A percentile compares a stretch with the other conserved stretches of the same genome.
phyloP scores from a whole-genome alignment of 2,329 filamentous ascomycete genomes.

The Fusarium sp. region DNA sequence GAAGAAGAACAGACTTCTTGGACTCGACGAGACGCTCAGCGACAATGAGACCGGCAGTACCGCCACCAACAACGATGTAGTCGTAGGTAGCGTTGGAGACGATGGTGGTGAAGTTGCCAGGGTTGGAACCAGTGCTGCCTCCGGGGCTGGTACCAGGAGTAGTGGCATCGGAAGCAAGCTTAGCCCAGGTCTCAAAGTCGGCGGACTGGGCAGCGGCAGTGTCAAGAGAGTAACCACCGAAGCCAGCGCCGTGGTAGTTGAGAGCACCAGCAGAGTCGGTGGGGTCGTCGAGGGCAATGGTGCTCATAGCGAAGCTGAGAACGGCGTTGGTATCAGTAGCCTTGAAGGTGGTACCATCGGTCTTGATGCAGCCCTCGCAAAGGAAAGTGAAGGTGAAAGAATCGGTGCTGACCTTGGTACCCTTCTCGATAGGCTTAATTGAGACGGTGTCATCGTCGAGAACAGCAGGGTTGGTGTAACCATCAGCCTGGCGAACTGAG shows the following conservation, averaged over 20 bases:
- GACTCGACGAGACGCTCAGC: conserved; percentile 68
- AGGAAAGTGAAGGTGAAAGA: conserved; percentile 72
- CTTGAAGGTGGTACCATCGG: conserved; percentile 55
- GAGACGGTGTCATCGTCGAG: conserved; percentile 67
- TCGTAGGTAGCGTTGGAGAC: conserved; percentile 58
- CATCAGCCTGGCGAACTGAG: conserved; percentile 66
- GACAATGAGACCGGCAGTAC: conserved; percentile 68
- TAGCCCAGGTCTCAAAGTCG: conserved; percentile 55
- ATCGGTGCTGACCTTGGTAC: conserved; percentile 64
- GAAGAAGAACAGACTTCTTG: conserved; percentile 71
- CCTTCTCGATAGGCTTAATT: conserved; percentile 66
- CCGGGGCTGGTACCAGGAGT: conserved; percentile 39
- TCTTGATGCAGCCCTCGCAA: conserved; percentile 66
- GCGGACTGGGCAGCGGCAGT: conserved; percentile 50
- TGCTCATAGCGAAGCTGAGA: conserved; percentile 67
- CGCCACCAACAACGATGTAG: conserved; percentile 72
- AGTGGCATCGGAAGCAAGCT: conserved; percentile 54
- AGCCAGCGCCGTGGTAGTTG: conserved; percentile 52
- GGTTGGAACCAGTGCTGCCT: conserved; percentile 37
- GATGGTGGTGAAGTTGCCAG: conserved; percentile 45
- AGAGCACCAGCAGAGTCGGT: conserved; percentile 46
- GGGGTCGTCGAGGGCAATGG: conserved; percentile 53
- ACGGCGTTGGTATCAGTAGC: conserved; percentile 57
- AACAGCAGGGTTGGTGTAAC: conserved; percentile 66
- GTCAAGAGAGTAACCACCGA: conserved; percentile 57